phyloP scores from a whole-genome alignment of 2,329 filamentous ascomycete species.

The Clathrospora elynae region DNA sequence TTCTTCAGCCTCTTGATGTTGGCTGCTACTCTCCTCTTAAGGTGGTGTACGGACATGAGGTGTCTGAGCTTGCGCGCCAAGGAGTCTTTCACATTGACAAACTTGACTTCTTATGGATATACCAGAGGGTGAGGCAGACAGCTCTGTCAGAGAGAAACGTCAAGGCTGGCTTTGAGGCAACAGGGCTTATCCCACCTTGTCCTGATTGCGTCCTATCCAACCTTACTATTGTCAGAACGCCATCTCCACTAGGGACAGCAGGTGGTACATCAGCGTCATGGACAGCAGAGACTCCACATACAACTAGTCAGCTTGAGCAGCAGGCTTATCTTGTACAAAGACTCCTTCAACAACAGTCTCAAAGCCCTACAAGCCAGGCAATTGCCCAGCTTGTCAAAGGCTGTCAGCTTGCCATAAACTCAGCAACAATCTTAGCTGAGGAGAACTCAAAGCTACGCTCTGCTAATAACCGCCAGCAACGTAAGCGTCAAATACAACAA shows the following conservation, averaged over 20 bases:
- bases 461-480: neutral
- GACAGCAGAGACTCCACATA: neutral
- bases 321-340: neutral
- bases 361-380: neutral
- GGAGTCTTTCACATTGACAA: neutral
- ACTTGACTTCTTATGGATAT: neutral
- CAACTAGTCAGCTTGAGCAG: neutral
- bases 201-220: slow-evolving; percentile 18
- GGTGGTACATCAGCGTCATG: neutral
- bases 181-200: slow-evolving; percentile 18
- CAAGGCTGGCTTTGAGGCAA: slow-evolving; percentile 2
- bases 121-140: neutral
- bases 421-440: neutral
- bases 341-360: neutral
- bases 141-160: neutral
- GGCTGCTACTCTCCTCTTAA: slow-evolving; percentile 36
- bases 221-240: slow-evolving; percentile 9
- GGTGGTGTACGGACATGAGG: neutral
- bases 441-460: neutral
- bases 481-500: neutral
- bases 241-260: slow-evolving; percentile 16
- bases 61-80: neutral
- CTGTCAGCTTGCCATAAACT: neutral
- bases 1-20: slow-evolving; percentile 50
- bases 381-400: neutral